These are phyloP conservation scores for Lactarius indigo DNA, from an alignment of 768 basidiomycete genomes.

Conservation along the genomic window DNA sequence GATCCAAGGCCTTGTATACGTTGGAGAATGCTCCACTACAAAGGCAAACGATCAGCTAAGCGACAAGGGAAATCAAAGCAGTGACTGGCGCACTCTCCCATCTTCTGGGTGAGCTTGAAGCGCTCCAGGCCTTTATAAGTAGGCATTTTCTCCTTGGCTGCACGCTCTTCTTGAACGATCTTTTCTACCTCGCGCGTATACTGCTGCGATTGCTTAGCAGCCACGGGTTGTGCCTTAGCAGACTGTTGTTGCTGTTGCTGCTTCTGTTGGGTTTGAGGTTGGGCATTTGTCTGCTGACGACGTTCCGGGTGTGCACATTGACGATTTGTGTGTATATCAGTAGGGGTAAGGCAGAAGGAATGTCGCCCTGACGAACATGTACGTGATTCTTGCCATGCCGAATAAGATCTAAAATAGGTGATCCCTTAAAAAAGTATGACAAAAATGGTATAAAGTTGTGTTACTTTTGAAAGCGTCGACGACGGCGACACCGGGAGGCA, in stretches of 20 bases:
- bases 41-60: conserved; percentile 27
- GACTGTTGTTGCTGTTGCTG: conserved; percentile 34
- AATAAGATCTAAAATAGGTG: conserved; percentile 43
- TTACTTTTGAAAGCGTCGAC: conserved; percentile 26
- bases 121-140: conserved; percentile 78
- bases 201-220: conserved; percentile 28
- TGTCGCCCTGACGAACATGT: conserved; percentile 19
- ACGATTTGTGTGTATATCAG: conserved; percentile 20
- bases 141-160: conserved; percentile 78
- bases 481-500: conserved; percentile 24
- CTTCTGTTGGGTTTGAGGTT: conserved; percentile 29
- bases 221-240: conserved; percentile 4
- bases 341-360: conserved; percentile 11
- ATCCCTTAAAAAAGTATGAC: neutral
- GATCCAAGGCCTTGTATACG: conserved; percentile 89
- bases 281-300: conserved; percentile 34
- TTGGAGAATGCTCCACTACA: conserved; percentile 94
- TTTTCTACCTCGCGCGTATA: conserved; percentile 52
- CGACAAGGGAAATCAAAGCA: conserved; percentile 15
- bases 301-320: conserved; percentile 29
- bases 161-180: conserved; percentile 72
- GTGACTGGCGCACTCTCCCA: conserved; percentile 77
- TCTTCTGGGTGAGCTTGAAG: conserved; percentile 74
- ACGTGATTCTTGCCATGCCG: conserved; percentile 50
- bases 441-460: neutral